Base-by-base conservation (phyloP, 352 stramenopile genomes). In the Globisporangium orthogonon region DNA sequence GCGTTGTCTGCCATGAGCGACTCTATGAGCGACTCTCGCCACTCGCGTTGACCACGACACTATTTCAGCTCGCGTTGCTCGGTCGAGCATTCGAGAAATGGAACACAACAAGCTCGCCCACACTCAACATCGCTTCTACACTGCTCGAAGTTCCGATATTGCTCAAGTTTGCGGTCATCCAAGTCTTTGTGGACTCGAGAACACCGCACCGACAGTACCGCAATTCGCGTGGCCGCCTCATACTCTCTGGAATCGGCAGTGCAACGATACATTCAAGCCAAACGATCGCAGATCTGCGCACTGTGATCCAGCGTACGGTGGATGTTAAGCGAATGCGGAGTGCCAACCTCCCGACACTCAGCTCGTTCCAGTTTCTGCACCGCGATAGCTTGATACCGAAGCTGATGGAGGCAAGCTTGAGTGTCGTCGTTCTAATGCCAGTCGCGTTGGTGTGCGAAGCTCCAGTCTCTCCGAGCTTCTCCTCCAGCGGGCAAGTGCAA, bases 1-100 rank as follows among this genome's bases (percentile, higher is more conserved):
- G 14, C 15, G 74, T 7, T 41, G 7, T 31, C 23, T 50, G 4
- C 46, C 62, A 23, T 14, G 17, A 48, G 4, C 40, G 54, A 9
- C 56, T 37, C 1, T 47, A 31, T 15, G 13, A 31, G 53, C 39
- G 41, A 7, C 48, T 56, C 4, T 49, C 65, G 31, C 55, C 41
- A n/a, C 9, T 52, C 11, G 65, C 70, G 0, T 52, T 72, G 23
- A 45, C 53, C 6, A 56, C 58, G 6, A 40, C 73, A 0, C 51
- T 78, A 33, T 44, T 78, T 15, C 73, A 79, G 44, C 31, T 79
- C 6, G 66, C 61, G 4, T 47, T 65, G n/a, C 56, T 67, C 28
- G 50, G 48, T 1, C 49, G 55, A 14, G 53, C 66, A n/a, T 73
- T 78, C 33, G 59, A 49, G n/a, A 49, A 31, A 9, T 49, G 18